These are phyloP conservation scores for Microsporum audouinii DNA, from an alignment of 2,329 filamentous ascomycete genomes.

Conservation along the genomic window DNA sequence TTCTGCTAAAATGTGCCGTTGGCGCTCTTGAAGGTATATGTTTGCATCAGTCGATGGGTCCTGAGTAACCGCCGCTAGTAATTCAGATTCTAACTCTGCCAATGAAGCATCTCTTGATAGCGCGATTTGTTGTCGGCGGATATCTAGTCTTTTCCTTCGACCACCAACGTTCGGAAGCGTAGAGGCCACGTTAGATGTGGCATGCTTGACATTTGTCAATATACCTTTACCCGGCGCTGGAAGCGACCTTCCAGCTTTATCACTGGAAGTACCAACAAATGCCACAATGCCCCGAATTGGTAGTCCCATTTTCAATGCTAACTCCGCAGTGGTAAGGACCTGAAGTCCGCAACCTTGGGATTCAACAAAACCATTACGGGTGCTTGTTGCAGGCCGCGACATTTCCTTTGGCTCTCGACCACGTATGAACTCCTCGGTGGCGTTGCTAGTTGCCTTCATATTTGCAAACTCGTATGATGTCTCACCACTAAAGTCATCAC, in stretches of 20 bases:
- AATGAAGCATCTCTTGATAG: constrained; percentile 3
- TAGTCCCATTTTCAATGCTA: constrained; percentile 23
- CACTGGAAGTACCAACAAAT: constrained; percentile 23
- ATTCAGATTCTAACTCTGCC: neutral
- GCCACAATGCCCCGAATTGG: constrained; percentile 23
- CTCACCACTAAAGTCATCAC: constrained; percentile 27
- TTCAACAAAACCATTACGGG: constrained; percentile 30
- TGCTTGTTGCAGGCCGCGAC: constrained; percentile 26
- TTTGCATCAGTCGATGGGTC: neutral
- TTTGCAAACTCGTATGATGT: constrained; percentile 27
- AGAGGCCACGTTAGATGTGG: constrained; percentile 9
- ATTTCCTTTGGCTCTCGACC: constrained; percentile 26
- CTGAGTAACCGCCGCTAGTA: neutral
- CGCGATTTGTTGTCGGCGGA: constrained; percentile 10
- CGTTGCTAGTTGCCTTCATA: constrained; percentile 30
- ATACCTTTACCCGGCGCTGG: constrained; percentile 32
- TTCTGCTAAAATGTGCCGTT: constrained; percentile 10
- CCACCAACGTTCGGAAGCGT: constrained; percentile 21
- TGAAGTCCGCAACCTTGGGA: constrained; percentile 29
- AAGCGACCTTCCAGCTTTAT: constrained; percentile 28
- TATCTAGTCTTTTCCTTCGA: constrained; percentile 19
- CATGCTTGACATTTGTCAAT: constrained; percentile 20
- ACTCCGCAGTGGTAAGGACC: constrained; percentile 23
- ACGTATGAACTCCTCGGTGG: constrained; percentile 19
- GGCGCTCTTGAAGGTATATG: neutral